A percentile compares a stretch with the other conserved stretches of the same genome.
Evolutionary conservation across 371 early-diverging fungal species (phyloP).

Genomic region (Mucor lusitanicus): DNA sequence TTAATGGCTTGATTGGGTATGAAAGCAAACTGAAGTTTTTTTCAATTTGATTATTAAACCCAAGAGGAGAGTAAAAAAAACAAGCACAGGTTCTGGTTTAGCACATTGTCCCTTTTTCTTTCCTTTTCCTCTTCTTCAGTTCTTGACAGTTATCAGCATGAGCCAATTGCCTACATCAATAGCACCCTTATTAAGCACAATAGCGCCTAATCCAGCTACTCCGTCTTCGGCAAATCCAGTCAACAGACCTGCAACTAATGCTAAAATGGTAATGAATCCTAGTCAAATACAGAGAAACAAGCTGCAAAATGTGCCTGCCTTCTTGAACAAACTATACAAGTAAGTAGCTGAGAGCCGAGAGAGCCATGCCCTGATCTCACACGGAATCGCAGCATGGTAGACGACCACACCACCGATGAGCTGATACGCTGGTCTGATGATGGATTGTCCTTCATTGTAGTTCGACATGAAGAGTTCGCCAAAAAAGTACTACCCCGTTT

Average conservation of each 20-base stretch:
- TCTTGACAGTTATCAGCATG: conserved; percentile 3
- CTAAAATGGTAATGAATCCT: conserved; percentile 27
- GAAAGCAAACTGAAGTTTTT: background rate
- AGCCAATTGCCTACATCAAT: conserved; percentile 22
- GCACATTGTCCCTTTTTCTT: background rate
- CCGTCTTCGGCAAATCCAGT: background rate
- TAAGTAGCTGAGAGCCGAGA: conserved; percentile 25
- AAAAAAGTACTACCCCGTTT: conserved; percentile 82
- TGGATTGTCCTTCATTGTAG: conserved; percentile 75
- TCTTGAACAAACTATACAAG: conserved; percentile 87
- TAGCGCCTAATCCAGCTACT: conserved; percentile 15
- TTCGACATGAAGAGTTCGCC: conserved; percentile 79
- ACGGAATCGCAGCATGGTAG: conserved; percentile 59
- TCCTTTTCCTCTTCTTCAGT: background rate
- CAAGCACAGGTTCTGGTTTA: background rate
- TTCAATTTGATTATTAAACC: background rate
- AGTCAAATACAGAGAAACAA: conserved; percentile 33
- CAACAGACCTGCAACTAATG: background rate
- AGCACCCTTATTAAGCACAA: conserved; percentile 17
- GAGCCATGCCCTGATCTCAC: background rate
- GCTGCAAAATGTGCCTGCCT: conserved; percentile 78
- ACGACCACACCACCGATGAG: conserved; percentile 66
- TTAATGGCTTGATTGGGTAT: background rate
- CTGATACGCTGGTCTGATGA: conserved; percentile 79
- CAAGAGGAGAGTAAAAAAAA: background rate